Percentiles rank a stretch among this genome's conserved stretches.
phyloP scores from a whole-genome alignment of 768 basidiomycete genomes.

The Russula olivacea region DNA sequence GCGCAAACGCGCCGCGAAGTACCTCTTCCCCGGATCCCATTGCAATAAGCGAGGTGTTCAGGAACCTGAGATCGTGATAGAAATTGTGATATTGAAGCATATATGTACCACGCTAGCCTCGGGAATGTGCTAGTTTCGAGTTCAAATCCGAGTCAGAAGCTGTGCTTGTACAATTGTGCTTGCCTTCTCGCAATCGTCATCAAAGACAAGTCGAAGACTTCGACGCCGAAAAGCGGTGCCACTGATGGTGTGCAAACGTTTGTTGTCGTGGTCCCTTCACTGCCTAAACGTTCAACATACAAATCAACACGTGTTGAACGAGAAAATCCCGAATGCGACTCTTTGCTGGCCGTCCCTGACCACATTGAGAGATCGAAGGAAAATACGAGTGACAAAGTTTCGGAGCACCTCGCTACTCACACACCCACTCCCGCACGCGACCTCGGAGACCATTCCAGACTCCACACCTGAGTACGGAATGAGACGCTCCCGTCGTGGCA shows the following conservation, averaged over 20 bases:
- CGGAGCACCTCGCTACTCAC: no score
- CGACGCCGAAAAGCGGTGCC: not conserved
- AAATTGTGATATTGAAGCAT: conserved; percentile 15
- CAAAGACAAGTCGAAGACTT: not conserved
- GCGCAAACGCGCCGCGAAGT: not conserved
- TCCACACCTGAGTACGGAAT: not conserved
- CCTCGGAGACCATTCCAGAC: no score
- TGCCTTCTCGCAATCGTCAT: not conserved
- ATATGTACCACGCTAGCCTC: not conserved
- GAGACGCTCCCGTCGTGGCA: conserved; percentile 5
- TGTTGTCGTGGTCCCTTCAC: conserved; percentile 12
- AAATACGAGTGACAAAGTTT: no score
- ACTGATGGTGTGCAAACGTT: not conserved
- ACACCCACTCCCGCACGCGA: no score
- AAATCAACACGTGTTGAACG: not conserved
- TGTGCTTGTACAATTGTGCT: no score
- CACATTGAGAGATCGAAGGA: not conserved
- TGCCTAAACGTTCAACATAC: not conserved
- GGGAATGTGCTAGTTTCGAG: not conserved
- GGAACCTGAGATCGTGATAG: no score
- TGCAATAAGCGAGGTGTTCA: conserved; percentile 6
- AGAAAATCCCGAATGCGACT: not conserved
- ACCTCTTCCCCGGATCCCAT: conserved; percentile 17
- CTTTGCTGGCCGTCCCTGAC: not conserved
- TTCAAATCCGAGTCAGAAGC: no score